Conservation (phyloP, 2,329 filamentous ascomycete species). For the Myriosclerotinia curreyana region DNA sequence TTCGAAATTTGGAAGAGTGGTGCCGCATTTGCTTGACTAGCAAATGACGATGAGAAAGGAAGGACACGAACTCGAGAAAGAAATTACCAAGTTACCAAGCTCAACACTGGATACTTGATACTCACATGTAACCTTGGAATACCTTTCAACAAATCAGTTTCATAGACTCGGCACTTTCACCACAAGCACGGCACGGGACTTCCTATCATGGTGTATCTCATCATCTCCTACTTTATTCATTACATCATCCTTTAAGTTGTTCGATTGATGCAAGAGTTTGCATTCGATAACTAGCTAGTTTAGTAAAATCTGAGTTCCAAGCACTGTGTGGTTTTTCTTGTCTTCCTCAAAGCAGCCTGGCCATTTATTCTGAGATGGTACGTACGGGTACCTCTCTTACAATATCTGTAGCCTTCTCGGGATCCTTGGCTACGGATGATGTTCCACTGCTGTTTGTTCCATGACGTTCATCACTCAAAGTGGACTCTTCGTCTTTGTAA, state of each 20-base stretch:
- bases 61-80: neutral
- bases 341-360: neutral
- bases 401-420: constrained; percentile 16
- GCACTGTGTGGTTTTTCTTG: neutral
- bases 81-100: neutral
- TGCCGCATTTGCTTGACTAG: neutral
- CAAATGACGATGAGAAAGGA: neutral
- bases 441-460: constrained; percentile 3
- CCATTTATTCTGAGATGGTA: constrained; percentile 23
- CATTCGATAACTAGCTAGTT: neutral
- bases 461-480: neutral
- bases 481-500: neutral
- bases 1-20: neutral
- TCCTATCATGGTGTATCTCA: neutral
- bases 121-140: neutral
- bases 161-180: neutral
- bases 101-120: neutral
- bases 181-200: neutral
- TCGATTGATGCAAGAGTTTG: neutral
- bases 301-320: neutral
- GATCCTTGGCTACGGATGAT: constrained; percentile 15
- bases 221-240: neutral
- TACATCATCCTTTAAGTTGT: neutral
- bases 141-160: neutral
- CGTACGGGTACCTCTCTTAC: constrained; percentile 19